These are phyloP conservation scores for Arthroderma sp. DNA, from an alignment of 2,329 filamentous ascomycete genomes.

Conservation along the genomic window DNA sequence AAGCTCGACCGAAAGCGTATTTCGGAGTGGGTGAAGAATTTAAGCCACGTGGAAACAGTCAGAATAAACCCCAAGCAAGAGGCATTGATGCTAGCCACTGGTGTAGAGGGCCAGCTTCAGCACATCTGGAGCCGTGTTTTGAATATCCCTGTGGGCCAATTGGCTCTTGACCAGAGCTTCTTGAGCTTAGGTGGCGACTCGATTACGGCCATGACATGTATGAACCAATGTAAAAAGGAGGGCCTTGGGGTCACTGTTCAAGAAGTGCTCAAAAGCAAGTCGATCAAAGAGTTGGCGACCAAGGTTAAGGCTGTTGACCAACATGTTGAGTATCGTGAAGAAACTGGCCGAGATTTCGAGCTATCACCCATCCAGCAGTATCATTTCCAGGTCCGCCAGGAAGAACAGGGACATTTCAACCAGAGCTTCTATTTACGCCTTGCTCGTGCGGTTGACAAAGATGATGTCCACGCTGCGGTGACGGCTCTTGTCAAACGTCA, in stretches of 20 bases:
- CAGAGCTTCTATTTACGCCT: constrained; percentile 15
- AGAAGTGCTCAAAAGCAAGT: constrained; percentile 36
- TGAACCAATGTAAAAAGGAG: constrained; percentile 34
- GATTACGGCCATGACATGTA: constrained; percentile 39
- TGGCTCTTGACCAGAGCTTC: constrained; percentile 28
- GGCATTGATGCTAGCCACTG: constrained; percentile 9
- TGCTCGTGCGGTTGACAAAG: background rate
- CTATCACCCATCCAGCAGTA: constrained; percentile 17
- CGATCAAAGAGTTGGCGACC: constrained; percentile 26
- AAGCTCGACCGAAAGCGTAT: constrained; percentile 34
- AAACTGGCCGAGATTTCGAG: constrained; percentile 11
- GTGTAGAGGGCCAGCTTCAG: constrained; percentile 20
- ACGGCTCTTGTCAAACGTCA: constrained; percentile 12
- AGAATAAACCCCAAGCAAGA: background rate
- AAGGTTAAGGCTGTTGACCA: constrained; percentile 20
- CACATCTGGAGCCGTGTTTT: constrained; percentile 27
- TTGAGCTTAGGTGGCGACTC: constrained; percentile 36
- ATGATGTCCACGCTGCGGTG: constrained; percentile 7
- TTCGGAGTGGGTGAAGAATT: constrained; percentile 21
- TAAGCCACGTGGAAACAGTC: constrained; percentile 7
- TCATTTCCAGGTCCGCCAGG: constrained; percentile 10
- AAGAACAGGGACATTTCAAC: constrained; percentile 14
- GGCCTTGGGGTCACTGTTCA: constrained; percentile 36
- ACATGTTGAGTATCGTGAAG: constrained; percentile 17
- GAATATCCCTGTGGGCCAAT: constrained; percentile 22